These are phyloP conservation scores for Calonectria pseudoturangicola DNA, from an alignment of 2,329 filamentous ascomycete species.

Conservation along the genomic window DNA sequence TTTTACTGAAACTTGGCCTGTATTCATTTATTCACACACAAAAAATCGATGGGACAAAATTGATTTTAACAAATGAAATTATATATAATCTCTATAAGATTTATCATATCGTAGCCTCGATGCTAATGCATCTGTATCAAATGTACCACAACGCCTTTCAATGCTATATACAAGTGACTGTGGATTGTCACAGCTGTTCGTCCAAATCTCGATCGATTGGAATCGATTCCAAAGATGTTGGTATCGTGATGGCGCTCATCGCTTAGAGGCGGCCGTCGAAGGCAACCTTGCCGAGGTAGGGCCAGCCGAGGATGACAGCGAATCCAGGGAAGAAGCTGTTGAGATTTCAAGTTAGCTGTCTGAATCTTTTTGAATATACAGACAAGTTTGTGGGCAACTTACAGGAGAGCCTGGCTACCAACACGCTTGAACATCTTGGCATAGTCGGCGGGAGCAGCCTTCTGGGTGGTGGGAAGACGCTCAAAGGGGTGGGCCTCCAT, in stretches of 20 bases:
- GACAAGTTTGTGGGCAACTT: conserved; percentile 47
- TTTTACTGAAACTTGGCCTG: not conserved
- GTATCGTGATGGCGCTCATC: conserved; percentile 25
- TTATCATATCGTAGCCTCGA: conserved; percentile 51
- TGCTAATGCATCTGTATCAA: conserved; percentile 51
- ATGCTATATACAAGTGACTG: conserved; percentile 56
- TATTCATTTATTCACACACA: not conserved
- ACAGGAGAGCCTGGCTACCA: conserved; percentile 58
- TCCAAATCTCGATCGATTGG: conserved; percentile 47
- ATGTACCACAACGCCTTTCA: conserved; percentile 56
- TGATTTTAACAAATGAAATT: conserved; percentile 55
- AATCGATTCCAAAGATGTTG: conserved; percentile 40
- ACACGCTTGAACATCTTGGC: conserved; percentile 57
- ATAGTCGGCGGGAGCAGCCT: conserved; percentile 58
- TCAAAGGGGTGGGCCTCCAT: conserved; percentile 62
- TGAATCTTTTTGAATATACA: not conserved
- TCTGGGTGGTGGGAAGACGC: conserved; percentile 55
- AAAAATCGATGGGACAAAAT: not conserved
- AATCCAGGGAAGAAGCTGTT: conserved; percentile 61
- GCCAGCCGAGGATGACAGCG: conserved; percentile 60
- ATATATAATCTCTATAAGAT: conserved; percentile 51
- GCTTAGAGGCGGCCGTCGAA: conserved; percentile 59
- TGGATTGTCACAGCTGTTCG: conserved; percentile 47
- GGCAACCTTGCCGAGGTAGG: conserved; percentile 52
- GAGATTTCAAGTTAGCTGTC: conserved; percentile 37